phyloP scores from a whole-genome alignment of 2,329 filamentous ascomycete species.

The Colletotrichum salicis region DNA sequence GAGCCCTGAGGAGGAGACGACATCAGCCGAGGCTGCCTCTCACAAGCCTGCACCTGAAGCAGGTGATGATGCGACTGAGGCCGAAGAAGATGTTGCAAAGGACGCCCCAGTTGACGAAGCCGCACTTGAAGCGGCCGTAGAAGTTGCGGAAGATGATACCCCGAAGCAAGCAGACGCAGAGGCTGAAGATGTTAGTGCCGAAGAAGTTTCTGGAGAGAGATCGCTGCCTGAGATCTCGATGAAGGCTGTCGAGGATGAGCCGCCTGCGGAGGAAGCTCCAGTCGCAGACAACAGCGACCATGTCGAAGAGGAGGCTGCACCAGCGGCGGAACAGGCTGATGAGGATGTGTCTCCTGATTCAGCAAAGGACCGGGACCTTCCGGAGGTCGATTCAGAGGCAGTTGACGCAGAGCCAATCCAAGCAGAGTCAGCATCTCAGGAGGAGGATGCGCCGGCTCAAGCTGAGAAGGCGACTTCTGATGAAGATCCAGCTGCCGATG shows the following conservation, averaged over 20 bases:
- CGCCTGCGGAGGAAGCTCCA: not conserved
- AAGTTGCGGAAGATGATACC: conserved; percentile 30
- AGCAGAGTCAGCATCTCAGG: not conserved
- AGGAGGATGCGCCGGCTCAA: not conserved
- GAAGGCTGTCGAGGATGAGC: conserved; percentile 9
- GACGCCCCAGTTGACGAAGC: not conserved
- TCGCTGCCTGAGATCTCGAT: conserved; percentile 4
- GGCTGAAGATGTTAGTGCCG: not conserved
- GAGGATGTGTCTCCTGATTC: not conserved
- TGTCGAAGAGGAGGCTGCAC: not conserved
- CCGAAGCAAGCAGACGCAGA: not conserved
- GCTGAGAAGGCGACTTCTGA: not conserved
- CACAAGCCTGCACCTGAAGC: not conserved
- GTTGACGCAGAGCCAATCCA: not conserved
- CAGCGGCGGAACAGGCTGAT: not conserved
- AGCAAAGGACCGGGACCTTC: not conserved
- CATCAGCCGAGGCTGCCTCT: not conserved
- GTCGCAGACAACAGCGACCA: not conserved
- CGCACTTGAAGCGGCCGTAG: not conserved
- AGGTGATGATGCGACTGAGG: not conserved
- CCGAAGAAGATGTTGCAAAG: conserved; percentile 12
- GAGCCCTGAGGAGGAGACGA: not conserved
- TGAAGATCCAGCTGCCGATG: not conserved
- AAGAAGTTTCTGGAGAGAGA: conserved; percentile 1
- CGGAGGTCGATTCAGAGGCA: not conserved